These are phyloP conservation scores for Ramularia collo-cygni DNA, from an alignment of 2,329 filamentous ascomycete genomes.

Conservation along the genomic window DNA sequence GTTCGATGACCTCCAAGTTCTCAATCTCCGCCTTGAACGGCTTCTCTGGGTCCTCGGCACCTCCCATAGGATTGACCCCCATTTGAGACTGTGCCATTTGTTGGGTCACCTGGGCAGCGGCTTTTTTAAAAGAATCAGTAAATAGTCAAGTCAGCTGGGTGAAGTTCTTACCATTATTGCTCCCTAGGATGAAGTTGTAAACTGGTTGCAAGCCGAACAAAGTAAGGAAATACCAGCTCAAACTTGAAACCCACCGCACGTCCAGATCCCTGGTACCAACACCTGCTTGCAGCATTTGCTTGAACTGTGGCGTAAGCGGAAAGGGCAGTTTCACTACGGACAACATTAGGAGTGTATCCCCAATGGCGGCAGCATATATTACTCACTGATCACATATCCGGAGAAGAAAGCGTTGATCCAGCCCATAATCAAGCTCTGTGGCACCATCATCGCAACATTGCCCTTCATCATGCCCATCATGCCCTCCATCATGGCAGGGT, in stretches of 20 bases:
- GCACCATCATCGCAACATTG: constrained; percentile 99
- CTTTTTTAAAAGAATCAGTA: constrained; percentile 43
- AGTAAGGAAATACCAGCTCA: constrained; percentile 98
- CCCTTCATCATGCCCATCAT: constrained; percentile 99
- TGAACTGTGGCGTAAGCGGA: constrained; percentile 96
- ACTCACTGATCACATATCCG: constrained; percentile 88
- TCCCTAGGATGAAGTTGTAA: constrained; percentile 93
- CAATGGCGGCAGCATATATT: background rate
- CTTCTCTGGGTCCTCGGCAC: constrained; percentile 92
- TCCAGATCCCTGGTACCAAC: constrained; percentile 95
- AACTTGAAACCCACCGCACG: constrained; percentile 95
- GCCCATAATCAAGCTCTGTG: constrained; percentile 97
- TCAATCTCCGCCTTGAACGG: constrained; percentile 87
- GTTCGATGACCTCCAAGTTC: constrained; percentile 90
- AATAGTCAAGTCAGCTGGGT: background rate
- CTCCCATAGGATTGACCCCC: constrained; percentile 68
- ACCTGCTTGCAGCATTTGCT: constrained; percentile 97
- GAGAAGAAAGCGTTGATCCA: constrained; percentile 99
- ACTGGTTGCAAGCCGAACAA: constrained; percentile 94
- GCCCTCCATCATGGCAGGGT: constrained; percentile 94
- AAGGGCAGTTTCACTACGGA: constrained; percentile 84
- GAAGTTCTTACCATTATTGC: constrained; percentile 72
- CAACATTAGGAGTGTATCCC: constrained; percentile 23
- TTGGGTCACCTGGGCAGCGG: constrained; percentile 84
- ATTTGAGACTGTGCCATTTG: constrained; percentile 62